Evolutionary conservation across 257 asterid species (phyloP).

Genomic region (Buddleja alternifolia): DNA sequence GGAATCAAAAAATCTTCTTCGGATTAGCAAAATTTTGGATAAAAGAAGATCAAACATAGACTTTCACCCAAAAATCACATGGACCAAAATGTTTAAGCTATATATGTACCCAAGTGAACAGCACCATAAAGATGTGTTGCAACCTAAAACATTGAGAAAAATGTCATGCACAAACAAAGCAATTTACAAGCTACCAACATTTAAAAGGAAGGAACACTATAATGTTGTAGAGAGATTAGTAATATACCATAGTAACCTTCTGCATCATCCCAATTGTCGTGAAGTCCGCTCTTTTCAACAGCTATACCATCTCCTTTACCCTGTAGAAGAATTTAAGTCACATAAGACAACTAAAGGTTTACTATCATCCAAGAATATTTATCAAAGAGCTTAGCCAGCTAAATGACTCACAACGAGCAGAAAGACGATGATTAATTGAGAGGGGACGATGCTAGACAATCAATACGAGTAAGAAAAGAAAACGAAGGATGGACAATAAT

Average conservation of each 20-base stretch:
- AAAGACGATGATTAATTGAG: background rate
- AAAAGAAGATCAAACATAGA: background rate
- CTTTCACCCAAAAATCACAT: background rate
- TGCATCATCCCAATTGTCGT: slow-evolving; percentile 98
- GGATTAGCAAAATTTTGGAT: background rate
- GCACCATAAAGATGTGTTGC: background rate
- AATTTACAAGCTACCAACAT: slow-evolving; percentile 4
- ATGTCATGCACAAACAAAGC: background rate
- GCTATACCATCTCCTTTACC: slow-evolving; percentile 77
- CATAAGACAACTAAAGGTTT: background rate
- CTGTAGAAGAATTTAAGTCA: slow-evolving; percentile 43
- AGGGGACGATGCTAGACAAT: background rate
- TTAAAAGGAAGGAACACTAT: slow-evolving; percentile 7
- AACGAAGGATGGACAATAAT: background rate
- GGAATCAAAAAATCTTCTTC: background rate
- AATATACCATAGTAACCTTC: slow-evolving; percentile 89
- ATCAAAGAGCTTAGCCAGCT: background rate
- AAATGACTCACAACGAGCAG: background rate
- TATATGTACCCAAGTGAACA: background rate
- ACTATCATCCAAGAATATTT: background rate
- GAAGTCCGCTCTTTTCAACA: slow-evolving; percentile 73
- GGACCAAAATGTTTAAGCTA: background rate
- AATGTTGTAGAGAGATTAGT: background rate
- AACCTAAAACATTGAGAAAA: background rate
- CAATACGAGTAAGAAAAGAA: background rate